These are phyloP conservation scores for Arabidopsis arenosa DNA, from an alignment of 345 rosid species.

Conservation along the genomic window DNA sequence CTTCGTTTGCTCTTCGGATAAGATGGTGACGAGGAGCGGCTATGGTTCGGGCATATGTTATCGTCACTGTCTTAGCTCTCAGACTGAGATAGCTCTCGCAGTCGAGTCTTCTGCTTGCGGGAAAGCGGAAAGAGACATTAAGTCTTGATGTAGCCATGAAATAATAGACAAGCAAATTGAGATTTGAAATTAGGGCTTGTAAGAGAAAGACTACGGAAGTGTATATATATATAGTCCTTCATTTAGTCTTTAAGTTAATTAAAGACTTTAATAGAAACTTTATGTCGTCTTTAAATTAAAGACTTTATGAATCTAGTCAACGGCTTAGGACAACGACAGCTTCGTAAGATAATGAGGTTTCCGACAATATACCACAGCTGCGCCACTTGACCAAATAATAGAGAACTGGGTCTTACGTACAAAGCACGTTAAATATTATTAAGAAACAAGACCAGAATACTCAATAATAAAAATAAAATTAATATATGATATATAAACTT, in stretches of 20 bases:
- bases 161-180: not conserved
- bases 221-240: not conserved
- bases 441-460: not conserved
- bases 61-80: not conserved
- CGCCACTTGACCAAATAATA: not conserved
- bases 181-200: not conserved
- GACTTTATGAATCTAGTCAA: not conserved
- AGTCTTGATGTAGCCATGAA: constrained; percentile 21
- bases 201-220: not conserved
- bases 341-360: not conserved
- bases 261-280: not conserved
- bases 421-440: not conserved
- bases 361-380: not conserved
- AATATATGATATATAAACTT: not conserved
- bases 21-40: not conserved
- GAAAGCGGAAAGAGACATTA: not conserved
- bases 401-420: not conserved
- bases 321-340: constrained; percentile 5
- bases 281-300: constrained; percentile 4
- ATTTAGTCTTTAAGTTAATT: not conserved
- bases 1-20: constrained; percentile 1
- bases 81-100: not conserved
- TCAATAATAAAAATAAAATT: not conserved
- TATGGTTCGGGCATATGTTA: not conserved
- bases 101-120: not conserved